Evolutionary conservation across 2,329 filamentous ascomycete species (phyloP).

Genomic region (Aspergillus sp.): DNA sequence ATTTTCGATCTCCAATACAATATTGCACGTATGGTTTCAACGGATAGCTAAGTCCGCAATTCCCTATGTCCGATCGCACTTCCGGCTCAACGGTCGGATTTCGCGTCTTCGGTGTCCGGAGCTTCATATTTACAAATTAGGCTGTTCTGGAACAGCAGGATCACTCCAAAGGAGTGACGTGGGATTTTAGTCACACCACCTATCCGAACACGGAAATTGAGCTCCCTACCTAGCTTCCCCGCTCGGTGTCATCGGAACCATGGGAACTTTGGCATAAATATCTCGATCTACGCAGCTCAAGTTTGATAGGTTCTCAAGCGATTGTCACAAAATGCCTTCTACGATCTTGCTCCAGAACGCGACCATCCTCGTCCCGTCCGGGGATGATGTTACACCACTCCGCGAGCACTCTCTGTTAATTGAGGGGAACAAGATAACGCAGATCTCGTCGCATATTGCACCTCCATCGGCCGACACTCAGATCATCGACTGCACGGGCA

Average conservation of each 20-base stretch:
- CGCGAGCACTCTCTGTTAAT: constrained; percentile 20
- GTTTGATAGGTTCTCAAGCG: not conserved
- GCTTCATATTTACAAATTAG: not conserved
- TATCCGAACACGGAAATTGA: not conserved
- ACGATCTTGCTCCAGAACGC: constrained; percentile 22
- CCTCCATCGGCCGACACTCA: constrained; percentile 14
- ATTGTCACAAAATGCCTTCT: not conserved
- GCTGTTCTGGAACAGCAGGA: too few species aligned
- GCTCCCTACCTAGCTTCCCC: not conserved
- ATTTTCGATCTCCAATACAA: too few species aligned
- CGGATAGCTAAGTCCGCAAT: too few species aligned
- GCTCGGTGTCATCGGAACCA: too few species aligned
- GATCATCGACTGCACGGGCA: constrained; percentile 44
- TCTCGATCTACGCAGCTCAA: not conserved
- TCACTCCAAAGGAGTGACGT: not conserved
- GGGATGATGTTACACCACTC: constrained; percentile 16
- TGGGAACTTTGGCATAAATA: not conserved
- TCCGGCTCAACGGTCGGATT: not conserved
- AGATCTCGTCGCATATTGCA: constrained; percentile 20
- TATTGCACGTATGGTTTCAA: too few species aligned
- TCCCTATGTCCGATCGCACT: too few species aligned
- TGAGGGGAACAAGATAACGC: constrained; percentile 21
- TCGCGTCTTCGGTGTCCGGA: not conserved
- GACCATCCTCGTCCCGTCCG: constrained; percentile 18
- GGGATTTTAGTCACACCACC: not conserved